Percentiles rank a stretch among this genome's conserved stretches.
These are phyloP conservation scores for Xylaria sp. DNA, from an alignment of 2,329 filamentous ascomycete species.

Conservation along the genomic window DNA sequence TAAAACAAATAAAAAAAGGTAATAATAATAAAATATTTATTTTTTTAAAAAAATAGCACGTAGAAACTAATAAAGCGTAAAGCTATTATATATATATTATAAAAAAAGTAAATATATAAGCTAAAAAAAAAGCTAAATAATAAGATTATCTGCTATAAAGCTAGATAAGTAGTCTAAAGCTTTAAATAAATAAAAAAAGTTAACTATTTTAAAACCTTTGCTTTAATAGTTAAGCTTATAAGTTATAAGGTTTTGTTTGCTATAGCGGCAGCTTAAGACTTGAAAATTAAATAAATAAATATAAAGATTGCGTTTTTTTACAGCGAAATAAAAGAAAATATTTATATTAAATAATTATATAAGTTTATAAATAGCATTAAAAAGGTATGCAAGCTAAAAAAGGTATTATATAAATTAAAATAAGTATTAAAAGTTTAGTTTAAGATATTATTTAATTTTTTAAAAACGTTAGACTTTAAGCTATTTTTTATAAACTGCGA, in stretches of 20 bases:
- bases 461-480: background rate
- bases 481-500: conserved; percentile 9
- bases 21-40: conserved; percentile 2
- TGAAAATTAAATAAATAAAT: conserved; percentile 25
- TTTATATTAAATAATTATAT: conserved; percentile 18
- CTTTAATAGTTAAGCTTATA: conserved; percentile 15
- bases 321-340: conserved; percentile 19
- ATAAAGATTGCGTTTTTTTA: conserved; percentile 18
- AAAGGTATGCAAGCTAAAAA: conserved; percentile 11
- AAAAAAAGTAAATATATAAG: conserved; percentile 14
- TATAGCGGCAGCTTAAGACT: background rate
- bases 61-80: background rate
- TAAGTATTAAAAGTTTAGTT: conserved; percentile 13
- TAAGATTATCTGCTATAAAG: background rate
- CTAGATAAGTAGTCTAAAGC: background rate
- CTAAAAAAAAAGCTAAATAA: conserved; percentile 8
- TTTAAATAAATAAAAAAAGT: conserved; percentile 22
- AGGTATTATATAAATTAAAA: conserved; percentile 14
- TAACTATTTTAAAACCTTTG: conserved; percentile 18
- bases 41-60: background rate
- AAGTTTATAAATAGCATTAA: conserved; percentile 17
- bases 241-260: conserved; percentile 19
- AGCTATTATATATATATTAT: background rate
- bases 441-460: conserved; percentile 19
- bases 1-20: conserved; percentile 9